Evolutionary conservation across 345 rosid genomes (phyloP).

Genomic region (Triadica sebifera): DNA sequence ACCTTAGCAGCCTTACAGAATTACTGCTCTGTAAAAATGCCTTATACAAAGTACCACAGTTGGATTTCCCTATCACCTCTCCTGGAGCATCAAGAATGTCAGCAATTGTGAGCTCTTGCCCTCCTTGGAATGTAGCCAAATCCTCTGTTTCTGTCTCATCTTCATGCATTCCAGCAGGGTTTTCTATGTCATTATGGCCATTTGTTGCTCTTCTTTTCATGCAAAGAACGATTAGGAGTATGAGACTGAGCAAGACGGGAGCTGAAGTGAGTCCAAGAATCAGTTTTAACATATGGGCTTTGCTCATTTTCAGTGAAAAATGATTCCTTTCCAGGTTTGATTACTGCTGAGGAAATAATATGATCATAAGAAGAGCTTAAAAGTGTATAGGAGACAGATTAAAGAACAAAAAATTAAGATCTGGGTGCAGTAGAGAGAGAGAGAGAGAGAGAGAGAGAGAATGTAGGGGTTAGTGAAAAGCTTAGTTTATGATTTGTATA

Average conservation of each 20-base stretch:
- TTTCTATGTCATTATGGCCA: slow-evolving; percentile 40
- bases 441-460: neutral
- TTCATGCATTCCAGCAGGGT: slow-evolving; percentile 21
- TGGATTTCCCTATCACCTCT: slow-evolving; percentile 89
- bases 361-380: no score
- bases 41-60: slow-evolving; percentile 79
- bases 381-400: neutral
- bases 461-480: slow-evolving; percentile 5
- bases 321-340: neutral
- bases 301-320: slow-evolving; percentile 42
- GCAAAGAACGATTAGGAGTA: slow-evolving; percentile 34
- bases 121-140: slow-evolving; percentile 59
- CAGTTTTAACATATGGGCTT: slow-evolving; percentile 45
- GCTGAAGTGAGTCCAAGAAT: slow-evolving; percentile 43
- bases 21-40: slow-evolving; percentile 61
- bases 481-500: slow-evolving; percentile 9
- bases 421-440: slow-evolving; percentile 20
- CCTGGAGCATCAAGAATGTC: slow-evolving; percentile 97
- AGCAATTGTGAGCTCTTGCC: slow-evolving; percentile 60
- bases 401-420: slow-evolving; percentile 25
- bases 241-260: slow-evolving; percentile 36
- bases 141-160: slow-evolving; percentile 47
- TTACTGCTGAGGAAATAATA: no score
- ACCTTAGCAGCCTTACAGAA: slow-evolving; percentile 62
- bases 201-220: slow-evolving; percentile 25